A percentile compares a stretch with the other conserved stretches of the same genome.
Conservation (phyloP, 2,329 filamentous ascomycete species). For the Macrophomina phaseolina region DNA sequence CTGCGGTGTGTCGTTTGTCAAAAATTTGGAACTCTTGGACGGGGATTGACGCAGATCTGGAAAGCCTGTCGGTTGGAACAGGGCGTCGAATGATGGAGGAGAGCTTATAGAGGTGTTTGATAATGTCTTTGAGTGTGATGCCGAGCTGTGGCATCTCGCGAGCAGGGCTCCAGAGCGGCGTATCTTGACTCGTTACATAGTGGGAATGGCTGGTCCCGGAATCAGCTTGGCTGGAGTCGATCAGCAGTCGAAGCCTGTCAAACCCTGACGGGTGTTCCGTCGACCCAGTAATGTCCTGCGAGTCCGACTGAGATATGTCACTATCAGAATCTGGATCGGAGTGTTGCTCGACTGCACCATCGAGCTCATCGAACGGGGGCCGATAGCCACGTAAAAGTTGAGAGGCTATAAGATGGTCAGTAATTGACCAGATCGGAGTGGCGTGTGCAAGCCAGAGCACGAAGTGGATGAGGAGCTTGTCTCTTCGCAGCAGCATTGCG, state of each 20-base stretch:
- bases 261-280: neutral
- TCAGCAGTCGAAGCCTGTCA: neutral
- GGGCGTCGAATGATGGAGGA: neutral
- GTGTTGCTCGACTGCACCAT: neutral
- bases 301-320: neutral
- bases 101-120: neutral
- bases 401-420: neutral
- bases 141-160: slow-evolving; percentile 1
- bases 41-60: neutral
- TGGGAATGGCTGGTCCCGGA: neutral
- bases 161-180: neutral
- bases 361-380: neutral
- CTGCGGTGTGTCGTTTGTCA: neutral
- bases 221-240: neutral
- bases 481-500: too few relatives aligned
- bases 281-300: neutral
- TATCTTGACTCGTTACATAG: neutral
- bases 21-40: neutral
- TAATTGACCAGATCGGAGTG: too few relatives aligned
- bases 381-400: neutral
- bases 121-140: neutral
- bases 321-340: neutral
- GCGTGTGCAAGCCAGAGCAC: too few relatives aligned
- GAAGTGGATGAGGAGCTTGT: too few relatives aligned
- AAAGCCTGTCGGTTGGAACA: neutral